Conservation (phyloP, 345 rosid genomes). For the Citrus sinensis region DNA sequence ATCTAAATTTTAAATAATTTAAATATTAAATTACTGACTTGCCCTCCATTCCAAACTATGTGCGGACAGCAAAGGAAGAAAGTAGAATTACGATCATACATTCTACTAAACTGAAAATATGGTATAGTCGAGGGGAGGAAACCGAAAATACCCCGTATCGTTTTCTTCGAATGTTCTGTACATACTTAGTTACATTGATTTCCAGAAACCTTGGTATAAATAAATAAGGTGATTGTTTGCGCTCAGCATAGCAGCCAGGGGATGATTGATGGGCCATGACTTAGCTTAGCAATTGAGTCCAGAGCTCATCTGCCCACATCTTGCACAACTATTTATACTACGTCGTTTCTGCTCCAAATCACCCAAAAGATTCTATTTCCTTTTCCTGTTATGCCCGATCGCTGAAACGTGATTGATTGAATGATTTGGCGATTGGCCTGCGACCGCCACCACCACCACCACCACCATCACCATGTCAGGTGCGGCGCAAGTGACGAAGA, state of each 20-base stretch:
- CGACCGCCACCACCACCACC: not conserved
- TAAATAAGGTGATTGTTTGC: not conserved
- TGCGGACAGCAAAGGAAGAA: too few relatives aligned
- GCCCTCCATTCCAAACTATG: too few relatives aligned
- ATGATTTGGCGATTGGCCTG: not conserved
- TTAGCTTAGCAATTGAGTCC: not conserved
- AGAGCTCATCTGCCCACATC: not conserved
- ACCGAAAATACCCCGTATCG: too few relatives aligned
- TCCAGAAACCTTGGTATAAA: not conserved
- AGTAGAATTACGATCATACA: too few relatives aligned
- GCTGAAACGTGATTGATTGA: not conserved
- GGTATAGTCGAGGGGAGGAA: too few relatives aligned
- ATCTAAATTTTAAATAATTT: too few relatives aligned
- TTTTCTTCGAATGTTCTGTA: too few relatives aligned
- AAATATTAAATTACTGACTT: too few relatives aligned
- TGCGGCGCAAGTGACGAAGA: slow-evolving; percentile 46
- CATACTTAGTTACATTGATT: too few relatives aligned
- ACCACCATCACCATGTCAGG: slow-evolving; percentile 33
- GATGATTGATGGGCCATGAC: not conserved
- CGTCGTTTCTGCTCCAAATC: not conserved
- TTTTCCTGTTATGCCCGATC: too few relatives aligned
- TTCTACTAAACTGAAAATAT: too few relatives aligned
- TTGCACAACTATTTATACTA: not conserved
- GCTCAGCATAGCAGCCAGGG: not conserved
- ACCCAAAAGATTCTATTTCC: not conserved